Evolutionary conservation across 192 early-diverging fungal genomes (phyloP).

Genomic region (Dissophora ornata): DNA sequence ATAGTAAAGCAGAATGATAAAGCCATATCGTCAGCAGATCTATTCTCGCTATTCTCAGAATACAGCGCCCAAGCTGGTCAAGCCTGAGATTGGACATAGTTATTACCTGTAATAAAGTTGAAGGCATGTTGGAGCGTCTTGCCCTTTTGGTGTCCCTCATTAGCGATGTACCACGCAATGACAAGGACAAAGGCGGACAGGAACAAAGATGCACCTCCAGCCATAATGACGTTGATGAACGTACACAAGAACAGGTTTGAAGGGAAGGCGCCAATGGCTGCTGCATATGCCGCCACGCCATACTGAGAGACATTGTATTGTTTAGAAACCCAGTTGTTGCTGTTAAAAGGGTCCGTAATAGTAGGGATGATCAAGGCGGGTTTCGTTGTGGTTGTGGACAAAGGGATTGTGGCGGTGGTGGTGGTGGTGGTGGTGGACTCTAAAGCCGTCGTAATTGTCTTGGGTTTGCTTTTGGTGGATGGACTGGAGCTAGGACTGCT

Average conservation of each 20-base stretch:
- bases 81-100: no score
- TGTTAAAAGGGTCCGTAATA: conserved; percentile 30
- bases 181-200: conserved; percentile 20
- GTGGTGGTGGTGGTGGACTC: neutral
- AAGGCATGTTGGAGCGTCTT: conserved; percentile 49
- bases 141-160: conserved; percentile 34
- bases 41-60: no score
- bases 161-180: conserved; percentile 21
- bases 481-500: neutral
- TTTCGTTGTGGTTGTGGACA: neutral
- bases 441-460: no score
- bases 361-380: conserved; percentile 12
- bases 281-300: conserved; percentile 46
- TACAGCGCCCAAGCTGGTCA: no score
- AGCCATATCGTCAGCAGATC: neutral
- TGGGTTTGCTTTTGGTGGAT: neutral
- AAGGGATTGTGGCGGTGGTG: neutral
- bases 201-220: conserved; percentile 34
- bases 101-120: conserved; percentile 39
- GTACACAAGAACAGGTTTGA: conserved; percentile 32
- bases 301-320: conserved; percentile 35
- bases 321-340: neutral
- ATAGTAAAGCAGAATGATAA: neutral
- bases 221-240: conserved; percentile 30
- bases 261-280: conserved; percentile 43